A percentile compares a stretch with the other conserved stretches of the same genome.
These are phyloP conservation scores for Magnaporthiopsis rhizophila DNA, from an alignment of 2,329 filamentous ascomycete genomes.

Conservation along the genomic window DNA sequence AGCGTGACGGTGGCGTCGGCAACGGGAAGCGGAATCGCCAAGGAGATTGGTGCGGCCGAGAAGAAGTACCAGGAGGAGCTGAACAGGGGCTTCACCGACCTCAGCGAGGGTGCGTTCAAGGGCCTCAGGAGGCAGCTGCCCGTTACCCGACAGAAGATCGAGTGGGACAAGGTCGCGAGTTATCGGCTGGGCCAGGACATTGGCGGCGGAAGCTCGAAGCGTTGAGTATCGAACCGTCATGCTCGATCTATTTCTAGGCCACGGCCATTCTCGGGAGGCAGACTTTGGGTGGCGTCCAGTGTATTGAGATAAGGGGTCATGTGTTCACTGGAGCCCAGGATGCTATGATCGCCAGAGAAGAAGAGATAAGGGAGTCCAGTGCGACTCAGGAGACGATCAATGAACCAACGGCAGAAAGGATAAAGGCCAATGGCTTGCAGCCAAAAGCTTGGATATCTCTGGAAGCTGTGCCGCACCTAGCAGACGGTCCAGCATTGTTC, in stretches of 20 bases:
- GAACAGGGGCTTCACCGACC: constrained; percentile 77
- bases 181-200: constrained; percentile 82
- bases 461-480: too few species aligned
- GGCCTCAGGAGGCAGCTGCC: constrained; percentile 83
- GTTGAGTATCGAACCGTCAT: background rate
- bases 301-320: too few species aligned
- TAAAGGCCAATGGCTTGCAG: background rate
- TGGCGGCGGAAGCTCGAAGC: constrained; percentile 48
- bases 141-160: constrained; percentile 95
- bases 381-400: background rate
- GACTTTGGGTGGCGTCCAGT: background rate
- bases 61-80: constrained; percentile 95
- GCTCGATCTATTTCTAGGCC: background rate
- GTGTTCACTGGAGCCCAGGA: too few species aligned
- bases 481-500: background rate
- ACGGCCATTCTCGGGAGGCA: background rate
- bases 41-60: constrained; percentile 71
- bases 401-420: background rate
- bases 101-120: constrained; percentile 96
- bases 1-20: constrained; percentile 51
- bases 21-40: constrained; percentile 61
- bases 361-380: too few species aligned
- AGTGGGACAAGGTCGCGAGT: constrained; percentile 96
- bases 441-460: background rate
- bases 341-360: too few species aligned